Evolutionary conservation across 73 alveolate species (phyloP), one percentile per base, ranked within the genome.

Genomic region (Symbiodinium natans): DNA sequence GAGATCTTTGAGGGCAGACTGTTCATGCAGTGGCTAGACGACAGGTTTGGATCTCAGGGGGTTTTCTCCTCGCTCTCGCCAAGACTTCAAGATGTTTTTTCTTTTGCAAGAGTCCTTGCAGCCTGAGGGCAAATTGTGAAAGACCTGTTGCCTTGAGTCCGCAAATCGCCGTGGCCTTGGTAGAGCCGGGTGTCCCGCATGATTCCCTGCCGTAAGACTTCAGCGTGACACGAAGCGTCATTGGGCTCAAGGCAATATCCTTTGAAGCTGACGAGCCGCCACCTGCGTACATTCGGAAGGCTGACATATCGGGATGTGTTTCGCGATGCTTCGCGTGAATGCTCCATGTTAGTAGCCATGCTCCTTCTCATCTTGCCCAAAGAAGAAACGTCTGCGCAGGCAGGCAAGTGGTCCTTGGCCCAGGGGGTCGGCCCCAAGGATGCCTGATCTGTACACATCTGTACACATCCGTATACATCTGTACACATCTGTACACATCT

Each of bases 341-440:
- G 38, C 34, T 8, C 31, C 75, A 56, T 29, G 75, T n/a, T n/a
- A n/a, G n/a, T n/a, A n/a, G n/a, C n/a, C n/a, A n/a, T n/a, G n/a
- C n/a, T n/a, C n/a, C n/a, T n/a, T n/a, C n/a, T n/a, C n/a, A n/a
- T n/a, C n/a, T n/a, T n/a, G n/a, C n/a, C n/a, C n/a, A n/a, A n/a
- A n/a, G n/a, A n/a, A n/a, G n/a, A n/a, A n/a, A n/a, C n/a, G n/a
- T n/a, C n/a, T n/a, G n/a, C n/a, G 36, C 80, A 89, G 95, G 95
- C 95, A 2, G 95, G 95, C 38, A 89, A 89, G 56, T 89, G 95
- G 95, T 63, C 86, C 25, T 56, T 89, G 75, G 95, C 95, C 75
- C 95, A 89, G 63, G 95, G 95, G 48, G 95, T 89, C 23, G 95
- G 95, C 15, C 95, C 95, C 75, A 89, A 89, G 95, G 95, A 89